Evolutionary conservation across 768 basidiomycete species (phyloP).

Genomic region (Asterophora parasitica): DNA sequence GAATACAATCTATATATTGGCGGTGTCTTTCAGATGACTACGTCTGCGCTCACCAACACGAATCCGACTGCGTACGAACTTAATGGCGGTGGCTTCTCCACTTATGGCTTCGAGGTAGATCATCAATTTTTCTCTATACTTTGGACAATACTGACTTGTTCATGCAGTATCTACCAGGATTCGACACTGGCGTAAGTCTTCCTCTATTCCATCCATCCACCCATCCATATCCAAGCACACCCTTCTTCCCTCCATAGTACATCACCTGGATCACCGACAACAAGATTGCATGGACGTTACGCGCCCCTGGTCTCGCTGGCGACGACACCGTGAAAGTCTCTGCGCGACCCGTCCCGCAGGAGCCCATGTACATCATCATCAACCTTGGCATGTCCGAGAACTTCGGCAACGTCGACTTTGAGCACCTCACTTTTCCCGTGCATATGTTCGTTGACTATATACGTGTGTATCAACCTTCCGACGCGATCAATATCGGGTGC

Average conservation of each 20-base stretch:
- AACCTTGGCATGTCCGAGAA: slow-evolving; percentile 81
- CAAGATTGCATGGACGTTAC: slow-evolving; percentile 69
- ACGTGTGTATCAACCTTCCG: slow-evolving; percentile 67
- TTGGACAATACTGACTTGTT: not conserved
- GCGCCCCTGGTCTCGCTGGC: slow-evolving; percentile 60
- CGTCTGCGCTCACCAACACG: slow-evolving; percentile 66
- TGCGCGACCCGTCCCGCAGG: slow-evolving; percentile 65
- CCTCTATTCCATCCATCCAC: not conserved
- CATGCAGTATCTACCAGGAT: slow-evolving; percentile 35
- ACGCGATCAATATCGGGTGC: slow-evolving; percentile 68
- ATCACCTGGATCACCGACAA: slow-evolving; percentile 80
- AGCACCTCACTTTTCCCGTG: slow-evolving; percentile 64
- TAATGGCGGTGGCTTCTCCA: slow-evolving; percentile 52
- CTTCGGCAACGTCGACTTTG: slow-evolving; percentile 71
- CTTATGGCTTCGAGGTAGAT: slow-evolving; percentile 75
- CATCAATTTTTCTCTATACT: not conserved
- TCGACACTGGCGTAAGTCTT: slow-evolving; percentile 53
- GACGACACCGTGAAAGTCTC: slow-evolving; percentile 58
- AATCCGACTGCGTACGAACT: slow-evolving; percentile 67
- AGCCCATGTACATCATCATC: slow-evolving; percentile 86
- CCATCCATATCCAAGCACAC: not conserved
- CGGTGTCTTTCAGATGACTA: slow-evolving; percentile 70
- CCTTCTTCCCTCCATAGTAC: slow-evolving; percentile 41
- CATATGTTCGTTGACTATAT: slow-evolving; percentile 44
- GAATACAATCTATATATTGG: slow-evolving; percentile 63